A percentile compares a stretch with the other conserved stretches of the same genome.
These are phyloP conservation scores for Sphagnurus paluster DNA, from an alignment of 1,284 basidiomycete genomes.

Conservation along the genomic window DNA sequence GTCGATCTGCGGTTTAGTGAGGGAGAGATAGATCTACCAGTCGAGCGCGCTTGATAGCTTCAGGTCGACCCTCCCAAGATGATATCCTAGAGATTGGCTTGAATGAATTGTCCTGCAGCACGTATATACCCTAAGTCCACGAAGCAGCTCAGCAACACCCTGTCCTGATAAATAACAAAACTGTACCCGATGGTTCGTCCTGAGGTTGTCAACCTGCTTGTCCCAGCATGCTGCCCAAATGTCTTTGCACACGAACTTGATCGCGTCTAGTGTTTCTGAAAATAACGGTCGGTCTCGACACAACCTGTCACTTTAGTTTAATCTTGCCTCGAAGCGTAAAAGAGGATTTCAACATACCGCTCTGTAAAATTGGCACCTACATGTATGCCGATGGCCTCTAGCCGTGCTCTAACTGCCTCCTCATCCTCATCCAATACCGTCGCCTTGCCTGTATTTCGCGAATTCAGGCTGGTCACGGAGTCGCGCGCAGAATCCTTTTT, in stretches of 20 bases:
- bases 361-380: conserved; percentile 87
- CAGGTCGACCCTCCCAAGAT: conserved; percentile 72
- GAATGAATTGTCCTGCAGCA: conserved; percentile 90
- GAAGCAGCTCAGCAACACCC: conserved; percentile 3
- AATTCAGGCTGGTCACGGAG: conserved; percentile 47
- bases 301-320: conserved; percentile 47
- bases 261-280: conserved; percentile 81
- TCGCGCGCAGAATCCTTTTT: conserved; percentile 51
- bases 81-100: conserved; percentile 82
- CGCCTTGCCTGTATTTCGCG: conserved; percentile 31
- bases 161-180: neutral
- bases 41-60: conserved; percentile 72
- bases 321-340: neutral
- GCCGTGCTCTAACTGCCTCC: conserved; percentile 63
- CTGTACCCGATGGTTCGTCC: conserved; percentile 88
- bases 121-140: conserved; percentile 82
- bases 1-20: neutral
- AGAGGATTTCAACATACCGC: conserved; percentile 49
- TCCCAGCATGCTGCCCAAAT: conserved; percentile 88
- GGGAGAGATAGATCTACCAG: conserved; percentile 48
- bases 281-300: conserved; percentile 77
- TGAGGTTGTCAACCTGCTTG: conserved; percentile 93
- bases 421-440: conserved; percentile 64
- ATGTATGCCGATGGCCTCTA: conserved; percentile 85
- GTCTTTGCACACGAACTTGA: conserved; percentile 97